Evolutionary conservation across 257 asterid species (phyloP).

Genomic region (Gentiana dahurica): DNA sequence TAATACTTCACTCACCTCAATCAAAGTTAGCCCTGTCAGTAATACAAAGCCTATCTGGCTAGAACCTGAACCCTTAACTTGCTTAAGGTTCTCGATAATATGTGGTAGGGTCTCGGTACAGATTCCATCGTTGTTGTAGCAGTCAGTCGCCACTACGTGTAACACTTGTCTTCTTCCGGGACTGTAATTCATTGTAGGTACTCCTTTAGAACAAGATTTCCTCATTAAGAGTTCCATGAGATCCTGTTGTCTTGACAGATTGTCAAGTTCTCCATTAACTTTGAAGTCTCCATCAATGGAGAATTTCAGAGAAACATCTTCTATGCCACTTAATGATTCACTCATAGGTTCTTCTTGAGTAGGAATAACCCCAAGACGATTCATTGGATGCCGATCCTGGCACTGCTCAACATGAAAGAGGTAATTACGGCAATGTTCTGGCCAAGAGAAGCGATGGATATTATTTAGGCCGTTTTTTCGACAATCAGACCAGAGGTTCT

Average conservation of each 20-base stretch:
- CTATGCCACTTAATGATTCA: constrained; percentile 48
- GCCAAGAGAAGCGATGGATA: constrained; percentile 62
- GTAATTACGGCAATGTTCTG: constrained; percentile 60
- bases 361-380: constrained; percentile 36
- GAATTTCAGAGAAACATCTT: constrained; percentile 47
- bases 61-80: constrained; percentile 32
- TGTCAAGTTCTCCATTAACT: constrained; percentile 35
- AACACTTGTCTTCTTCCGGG: constrained; percentile 60
- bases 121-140: constrained; percentile 35
- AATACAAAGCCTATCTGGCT: constrained; percentile 46
- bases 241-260: constrained; percentile 33
- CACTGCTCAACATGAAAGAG: constrained; percentile 43
- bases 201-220: constrained; percentile 26
- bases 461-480: constrained; percentile 48
- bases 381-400: constrained; percentile 36
- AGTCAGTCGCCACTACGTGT: constrained; percentile 43
- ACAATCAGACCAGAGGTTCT: constrained; percentile 52
- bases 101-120: constrained; percentile 28
- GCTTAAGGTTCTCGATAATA: constrained; percentile 42
- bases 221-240: constrained; percentile 33
- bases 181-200: constrained; percentile 20
- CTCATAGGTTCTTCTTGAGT: constrained; percentile 50
- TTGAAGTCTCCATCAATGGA: constrained; percentile 45
- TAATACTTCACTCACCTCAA: constrained; percentile 37
- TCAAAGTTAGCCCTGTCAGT: constrained; percentile 37